Base-by-base conservation (phyloP, 129 eudicot species). In the Flaveria sonorensis region DNA sequence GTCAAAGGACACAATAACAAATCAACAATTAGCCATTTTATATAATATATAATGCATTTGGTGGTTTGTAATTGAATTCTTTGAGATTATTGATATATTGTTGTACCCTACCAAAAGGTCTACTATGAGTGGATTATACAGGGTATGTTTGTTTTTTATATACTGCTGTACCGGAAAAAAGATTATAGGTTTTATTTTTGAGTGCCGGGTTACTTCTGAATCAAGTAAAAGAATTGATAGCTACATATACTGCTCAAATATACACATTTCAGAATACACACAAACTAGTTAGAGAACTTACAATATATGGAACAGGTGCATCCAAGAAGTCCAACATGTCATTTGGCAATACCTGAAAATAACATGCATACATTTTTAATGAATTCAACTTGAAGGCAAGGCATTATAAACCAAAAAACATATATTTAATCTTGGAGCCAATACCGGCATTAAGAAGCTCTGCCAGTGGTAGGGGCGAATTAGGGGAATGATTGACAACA, bases 381-480 rank as follows among this genome's bases (percentile, higher is more conserved):
- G 1, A 14, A 78, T 46, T 26, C 24, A 68, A 69, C 40, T 68
- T 72, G 20, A 77, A 71, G 43, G 46, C 57, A 15, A 32, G 2
- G 40, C 43, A 20, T 50, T 68, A 12, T 47, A 68, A 76, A 51
- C 70, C 39, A 52, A 74, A n/a, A 19, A 68, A 50, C 32, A 56
- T 43, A 20, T 63, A 30, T 30, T 30, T 63, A 18, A 30, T 30
- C 13, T 61, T 53, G 24, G 7, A 51, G 81, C 15, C 56, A 56
- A 19, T 95, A 95, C 99, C 84, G 99, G 99, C 99, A 95, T 92
- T 76, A 95, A 82, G 71, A 89, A 79, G 85, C 99, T 95, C 77
- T 95, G 99, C 99, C 99, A 95, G 78, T 87, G 97, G 71, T 92
- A 95, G 72, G 99, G 99, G 46, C 99, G 99, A 61, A 95, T 88